Conservation (phyloP, 495 filamentous ascomycete species). For the Ramalina intermedia region DNA sequence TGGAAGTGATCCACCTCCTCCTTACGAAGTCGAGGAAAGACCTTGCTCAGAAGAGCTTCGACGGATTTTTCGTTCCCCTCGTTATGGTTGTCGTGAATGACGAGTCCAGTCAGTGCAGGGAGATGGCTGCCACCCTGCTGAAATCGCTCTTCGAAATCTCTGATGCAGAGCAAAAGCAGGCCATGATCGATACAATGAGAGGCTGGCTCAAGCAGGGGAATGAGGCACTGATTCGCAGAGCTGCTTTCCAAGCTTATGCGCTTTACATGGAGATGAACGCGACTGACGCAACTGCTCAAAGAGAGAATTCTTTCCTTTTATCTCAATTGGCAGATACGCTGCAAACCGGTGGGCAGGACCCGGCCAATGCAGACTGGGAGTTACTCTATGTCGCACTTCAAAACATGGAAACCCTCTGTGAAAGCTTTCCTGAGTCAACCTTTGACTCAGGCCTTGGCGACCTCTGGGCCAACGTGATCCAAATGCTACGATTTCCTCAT, state of each 20-base stretch:
- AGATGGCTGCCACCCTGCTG: slow-evolving; percentile 66
- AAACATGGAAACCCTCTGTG: slow-evolving; percentile 50
- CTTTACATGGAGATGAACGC: slow-evolving; percentile 61
- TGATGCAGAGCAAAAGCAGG: slow-evolving; percentile 52
- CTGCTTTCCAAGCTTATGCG: slow-evolving; percentile 64
- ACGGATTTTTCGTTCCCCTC: slow-evolving; percentile 71
- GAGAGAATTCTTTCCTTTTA: slow-evolving; percentile 37
- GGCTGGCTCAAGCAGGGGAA: slow-evolving; percentile 64
- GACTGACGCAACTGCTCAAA: slow-evolving; percentile 40
- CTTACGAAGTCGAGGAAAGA: slow-evolving; percentile 68
- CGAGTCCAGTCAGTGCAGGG: slow-evolving; percentile 68
- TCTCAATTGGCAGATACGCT: slow-evolving; percentile 29
- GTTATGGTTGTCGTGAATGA: slow-evolving; percentile 80
- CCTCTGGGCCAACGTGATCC: slow-evolving; percentile 53
- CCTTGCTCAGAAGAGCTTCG: slow-evolving; percentile 65
- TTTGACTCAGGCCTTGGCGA: slow-evolving; percentile 38
- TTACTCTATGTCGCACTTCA: slow-evolving; percentile 63
- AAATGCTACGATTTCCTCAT: slow-evolving; percentile 58
- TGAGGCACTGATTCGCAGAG: slow-evolving; percentile 51
- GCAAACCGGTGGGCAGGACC: slow-evolving; percentile 32
- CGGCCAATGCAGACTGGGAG: slow-evolving; percentile 52
- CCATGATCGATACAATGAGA: slow-evolving; percentile 51
- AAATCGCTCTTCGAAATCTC: slow-evolving; percentile 69
- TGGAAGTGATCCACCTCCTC: slow-evolving; percentile 76
- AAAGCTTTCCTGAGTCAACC: slow-evolving; percentile 44